Evolutionary conservation across 495 filamentous ascomycete genomes (phyloP).

Genomic region (Penicillium flavigenum): DNA sequence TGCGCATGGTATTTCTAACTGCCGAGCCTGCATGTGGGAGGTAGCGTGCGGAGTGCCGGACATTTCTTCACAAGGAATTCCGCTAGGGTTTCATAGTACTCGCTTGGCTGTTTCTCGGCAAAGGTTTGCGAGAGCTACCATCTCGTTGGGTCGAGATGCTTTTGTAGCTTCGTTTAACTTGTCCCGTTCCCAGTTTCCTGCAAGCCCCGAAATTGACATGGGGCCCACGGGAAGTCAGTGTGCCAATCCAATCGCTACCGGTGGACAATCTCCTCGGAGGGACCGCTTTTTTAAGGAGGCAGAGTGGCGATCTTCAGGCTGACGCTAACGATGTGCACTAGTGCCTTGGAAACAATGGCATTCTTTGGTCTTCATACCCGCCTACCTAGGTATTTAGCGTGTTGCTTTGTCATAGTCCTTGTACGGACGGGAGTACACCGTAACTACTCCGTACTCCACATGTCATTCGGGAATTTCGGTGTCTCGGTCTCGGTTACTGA

Average conservation of each 20-base stretch:
- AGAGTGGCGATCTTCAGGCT: not conserved
- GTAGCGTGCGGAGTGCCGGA: not conserved
- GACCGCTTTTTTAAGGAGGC: not conserved
- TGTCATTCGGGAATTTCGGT: too few species aligned
- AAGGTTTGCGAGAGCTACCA: not conserved
- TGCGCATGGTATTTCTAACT: not conserved
- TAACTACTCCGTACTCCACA: too few species aligned
- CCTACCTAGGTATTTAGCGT: not conserved
- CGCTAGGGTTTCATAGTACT: not conserved
- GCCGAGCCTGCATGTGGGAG: not conserved
- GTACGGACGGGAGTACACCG: too few species aligned
- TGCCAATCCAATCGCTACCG: not conserved
- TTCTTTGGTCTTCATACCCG: not conserved
- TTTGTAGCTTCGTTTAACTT: not conserved
- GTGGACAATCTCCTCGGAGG: not conserved
- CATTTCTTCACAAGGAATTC: not conserved
- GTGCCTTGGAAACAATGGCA: not conserved
- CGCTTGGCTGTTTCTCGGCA: not conserved
- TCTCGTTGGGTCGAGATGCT: not conserved
- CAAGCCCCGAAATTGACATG: constrained; percentile 1
- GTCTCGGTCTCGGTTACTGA: too few species aligned
- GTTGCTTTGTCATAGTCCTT: too few species aligned
- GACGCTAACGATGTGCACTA: not conserved
- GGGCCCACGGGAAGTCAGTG: not conserved
- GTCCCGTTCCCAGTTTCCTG: not conserved